These are phyloP conservation scores for Cadophora sp. DNA, from an alignment of 2,329 filamentous ascomycete species.

Conservation along the genomic window DNA sequence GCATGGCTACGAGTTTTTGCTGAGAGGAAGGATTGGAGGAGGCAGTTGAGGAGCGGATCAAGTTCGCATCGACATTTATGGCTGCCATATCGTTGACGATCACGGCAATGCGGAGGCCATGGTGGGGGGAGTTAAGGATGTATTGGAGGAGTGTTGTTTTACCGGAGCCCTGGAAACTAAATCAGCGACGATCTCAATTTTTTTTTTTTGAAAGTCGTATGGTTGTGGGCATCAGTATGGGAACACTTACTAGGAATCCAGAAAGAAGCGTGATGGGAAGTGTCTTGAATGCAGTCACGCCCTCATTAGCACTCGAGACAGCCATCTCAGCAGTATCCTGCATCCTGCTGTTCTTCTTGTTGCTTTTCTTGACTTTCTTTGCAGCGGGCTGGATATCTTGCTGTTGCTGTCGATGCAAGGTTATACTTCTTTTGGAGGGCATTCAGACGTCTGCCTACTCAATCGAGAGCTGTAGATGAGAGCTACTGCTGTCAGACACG, in stretches of 20 bases:
- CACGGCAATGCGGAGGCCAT: slow-evolving; percentile 72
- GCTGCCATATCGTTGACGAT: slow-evolving; percentile 76
- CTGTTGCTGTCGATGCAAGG: slow-evolving; percentile 2
- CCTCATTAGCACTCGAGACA: too few relatives aligned
- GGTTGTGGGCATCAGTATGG: too few relatives aligned
- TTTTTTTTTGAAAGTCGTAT: background rate
- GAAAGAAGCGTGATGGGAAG: slow-evolving; percentile 11
- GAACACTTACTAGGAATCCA: background rate
- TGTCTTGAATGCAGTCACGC: background rate
- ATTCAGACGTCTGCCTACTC: background rate
- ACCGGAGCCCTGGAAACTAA: slow-evolving; percentile 47
- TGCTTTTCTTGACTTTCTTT: background rate
- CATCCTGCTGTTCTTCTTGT: background rate
- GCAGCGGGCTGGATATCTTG: background rate
- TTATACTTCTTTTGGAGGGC: slow-evolving; percentile 5
- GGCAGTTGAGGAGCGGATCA: slow-evolving; percentile 49
- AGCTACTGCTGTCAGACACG: background rate
- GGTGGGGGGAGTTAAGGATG: slow-evolving; percentile 67
- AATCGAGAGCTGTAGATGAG: background rate
- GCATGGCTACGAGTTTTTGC: slow-evolving; percentile 69
- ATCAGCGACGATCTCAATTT: background rate
- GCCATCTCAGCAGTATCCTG: background rate
- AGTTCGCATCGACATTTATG: slow-evolving; percentile 11
- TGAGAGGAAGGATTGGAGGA: slow-evolving; percentile 1
- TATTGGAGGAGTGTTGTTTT: slow-evolving; percentile 76